Conservation (phyloP, 768 basidiomycete genomes). For the Psilocybe azurescens region DNA sequence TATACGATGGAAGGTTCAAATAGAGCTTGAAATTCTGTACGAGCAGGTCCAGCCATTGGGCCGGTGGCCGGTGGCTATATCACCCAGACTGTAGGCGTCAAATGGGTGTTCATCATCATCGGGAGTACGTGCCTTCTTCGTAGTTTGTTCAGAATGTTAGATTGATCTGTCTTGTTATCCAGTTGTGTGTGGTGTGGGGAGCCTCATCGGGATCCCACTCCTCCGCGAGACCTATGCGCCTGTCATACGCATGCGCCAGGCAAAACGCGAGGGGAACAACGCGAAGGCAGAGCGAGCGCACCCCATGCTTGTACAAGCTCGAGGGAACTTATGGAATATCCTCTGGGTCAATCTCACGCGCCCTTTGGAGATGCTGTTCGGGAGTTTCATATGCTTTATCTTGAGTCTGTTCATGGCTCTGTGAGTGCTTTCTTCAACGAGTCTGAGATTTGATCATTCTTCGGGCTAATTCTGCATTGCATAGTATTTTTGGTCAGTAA, state of each 20-base stretch:
- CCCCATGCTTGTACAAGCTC: constrained; percentile 31
- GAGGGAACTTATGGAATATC: constrained; percentile 39
- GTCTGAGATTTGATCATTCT: neutral
- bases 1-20: too few relatives aligned
- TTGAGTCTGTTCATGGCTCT: constrained; percentile 74
- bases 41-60: constrained; percentile 51
- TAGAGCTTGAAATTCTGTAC: neutral
- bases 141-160: neutral
- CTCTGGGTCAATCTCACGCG: constrained; percentile 68
- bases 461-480: neutral
- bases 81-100: constrained; percentile 58
- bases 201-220: constrained; percentile 59
- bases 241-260: constrained; percentile 58
- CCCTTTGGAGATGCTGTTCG: constrained; percentile 61
- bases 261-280: constrained; percentile 40
- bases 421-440: constrained; percentile 43
- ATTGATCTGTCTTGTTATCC: neutral
- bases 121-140: constrained; percentile 31
- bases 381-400: constrained; percentile 72
- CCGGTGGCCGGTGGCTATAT: constrained; percentile 74
- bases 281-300: constrained; percentile 45
- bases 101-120: constrained; percentile 65
- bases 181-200: constrained; percentile 48
- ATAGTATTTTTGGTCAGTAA: constrained; percentile 6
- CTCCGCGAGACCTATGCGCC: constrained; percentile 80